Percentiles rank a stretch among this genome's conserved stretches.
Evolutionary conservation across 345 rosid genomes (phyloP).

Genomic region (Hypericum androsaemum): DNA sequence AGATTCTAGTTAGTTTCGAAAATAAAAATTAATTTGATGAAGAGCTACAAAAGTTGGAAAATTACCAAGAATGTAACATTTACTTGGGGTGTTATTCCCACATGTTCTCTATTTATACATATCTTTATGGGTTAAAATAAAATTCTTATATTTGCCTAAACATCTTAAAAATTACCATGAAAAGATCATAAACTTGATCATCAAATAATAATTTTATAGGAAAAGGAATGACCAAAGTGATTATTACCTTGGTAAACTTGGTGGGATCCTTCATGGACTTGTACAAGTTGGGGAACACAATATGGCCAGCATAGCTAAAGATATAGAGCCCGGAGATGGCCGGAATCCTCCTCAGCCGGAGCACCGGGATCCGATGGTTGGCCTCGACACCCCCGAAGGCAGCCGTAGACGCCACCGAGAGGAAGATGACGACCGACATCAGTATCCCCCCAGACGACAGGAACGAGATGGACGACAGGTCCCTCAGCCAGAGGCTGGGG

Average conservation of each 20-base stretch:
- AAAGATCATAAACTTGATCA: too few species aligned
- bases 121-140: too few species aligned
- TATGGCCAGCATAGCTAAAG: conserved; percentile 63
- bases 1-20: too few species aligned
- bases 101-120: too few species aligned
- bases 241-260: conserved; percentile 56
- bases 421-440: conserved; percentile 57
- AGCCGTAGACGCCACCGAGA: conserved; percentile 45
- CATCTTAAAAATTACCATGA: too few species aligned
- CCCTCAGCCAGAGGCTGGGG: conserved; percentile 65
- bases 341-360: conserved; percentile 42
- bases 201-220: too few species aligned
- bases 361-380: conserved; percentile 33
- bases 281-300: conserved; percentile 64
- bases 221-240: too few species aligned
- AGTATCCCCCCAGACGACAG: conserved; percentile 61
- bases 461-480: conserved; percentile 65
- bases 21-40: too few species aligned
- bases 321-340: conserved; percentile 55
- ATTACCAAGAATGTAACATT: too few species aligned
- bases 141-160: too few species aligned
- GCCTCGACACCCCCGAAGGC: conserved; percentile 35
- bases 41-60: too few species aligned
- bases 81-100: too few species aligned
- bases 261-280: conserved; percentile 73